Conservation (phyloP, 164 flowering plant genomes). For the Tetracentron sinense region DNA sequence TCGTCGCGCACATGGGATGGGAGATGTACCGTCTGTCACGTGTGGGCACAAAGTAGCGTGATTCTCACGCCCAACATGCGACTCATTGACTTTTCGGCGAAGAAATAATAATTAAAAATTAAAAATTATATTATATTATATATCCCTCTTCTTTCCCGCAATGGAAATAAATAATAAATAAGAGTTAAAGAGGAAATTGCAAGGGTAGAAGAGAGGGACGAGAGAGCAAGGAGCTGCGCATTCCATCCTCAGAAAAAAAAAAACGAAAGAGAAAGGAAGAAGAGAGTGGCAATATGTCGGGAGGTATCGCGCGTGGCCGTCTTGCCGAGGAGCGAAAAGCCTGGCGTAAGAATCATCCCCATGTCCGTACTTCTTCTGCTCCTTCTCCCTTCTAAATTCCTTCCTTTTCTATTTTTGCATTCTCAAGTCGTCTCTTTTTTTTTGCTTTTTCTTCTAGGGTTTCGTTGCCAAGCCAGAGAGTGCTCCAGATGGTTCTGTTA, state of each 20-base stretch:
- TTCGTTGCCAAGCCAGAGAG: conserved; percentile 86
- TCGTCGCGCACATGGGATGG: no score
- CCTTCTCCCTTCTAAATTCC: background rate
- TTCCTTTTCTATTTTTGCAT: no score
- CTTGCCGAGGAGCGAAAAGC: conserved; percentile 76
- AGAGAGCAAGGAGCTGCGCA: background rate
- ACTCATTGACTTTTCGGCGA: background rate
- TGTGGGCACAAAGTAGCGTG: background rate
- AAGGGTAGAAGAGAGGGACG: no score
- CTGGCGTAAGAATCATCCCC: conserved; percentile 86
- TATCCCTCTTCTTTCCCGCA: no score
- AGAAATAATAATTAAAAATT: no score
- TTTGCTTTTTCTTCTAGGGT: conserved; percentile 40
- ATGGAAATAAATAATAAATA: no score
- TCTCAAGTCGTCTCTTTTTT: no score
- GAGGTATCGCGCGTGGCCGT: conserved; percentile 83
- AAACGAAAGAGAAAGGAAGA: background rate
- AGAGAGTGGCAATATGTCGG: conserved; percentile 39
- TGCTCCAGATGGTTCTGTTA: conserved; percentile 61
- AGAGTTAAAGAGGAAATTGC: background rate
- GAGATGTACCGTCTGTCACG: background rate
- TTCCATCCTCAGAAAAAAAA: background rate
- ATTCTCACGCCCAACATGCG: background rate
- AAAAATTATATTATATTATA: no score
- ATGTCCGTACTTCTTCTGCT: conserved; percentile 34